Conservation (phyloP, 257 asterid species). For the Primulina huaijiensis region DNA sequence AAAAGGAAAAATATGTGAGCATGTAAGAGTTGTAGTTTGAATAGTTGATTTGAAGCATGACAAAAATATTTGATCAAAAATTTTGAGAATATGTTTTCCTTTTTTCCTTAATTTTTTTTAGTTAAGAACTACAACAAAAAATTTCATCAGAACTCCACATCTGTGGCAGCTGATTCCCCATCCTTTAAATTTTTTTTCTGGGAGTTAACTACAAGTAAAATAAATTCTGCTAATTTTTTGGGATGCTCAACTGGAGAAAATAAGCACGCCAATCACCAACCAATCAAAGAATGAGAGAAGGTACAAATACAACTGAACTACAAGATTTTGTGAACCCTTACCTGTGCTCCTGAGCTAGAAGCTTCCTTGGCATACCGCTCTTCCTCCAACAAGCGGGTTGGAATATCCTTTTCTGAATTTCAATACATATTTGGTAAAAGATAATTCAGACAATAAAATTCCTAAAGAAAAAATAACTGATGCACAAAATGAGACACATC, state of each 20-base stretch:
- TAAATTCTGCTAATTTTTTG: not conserved
- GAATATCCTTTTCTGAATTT: slow-evolving; percentile 86
- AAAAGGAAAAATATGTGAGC: no score
- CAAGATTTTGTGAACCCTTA: slow-evolving; percentile 31
- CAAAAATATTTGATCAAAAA: not conserved
- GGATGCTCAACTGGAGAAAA: not conserved
- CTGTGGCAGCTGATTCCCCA: not conserved
- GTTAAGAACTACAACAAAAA: not conserved
- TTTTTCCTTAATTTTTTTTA: no score
- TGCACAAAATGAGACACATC: slow-evolving; percentile 1
- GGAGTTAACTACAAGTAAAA: not conserved
- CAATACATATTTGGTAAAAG: slow-evolving; percentile 6
- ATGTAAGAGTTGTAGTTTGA: no score
- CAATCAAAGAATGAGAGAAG: not conserved
- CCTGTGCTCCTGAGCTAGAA: slow-evolving; percentile 77
- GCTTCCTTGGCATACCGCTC: slow-evolving; percentile 73
- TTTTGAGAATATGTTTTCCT: no score
- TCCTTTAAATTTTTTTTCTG: not conserved
- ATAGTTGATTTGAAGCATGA: not conserved
- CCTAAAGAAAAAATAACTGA: not conserved
- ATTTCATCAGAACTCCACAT: not conserved
- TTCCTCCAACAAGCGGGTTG: slow-evolving; percentile 67
- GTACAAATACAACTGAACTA: slow-evolving; percentile 15
- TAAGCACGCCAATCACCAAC: not conserved
- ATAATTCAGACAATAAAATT: slow-evolving; percentile 8